Base-by-base conservation (phyloP, 2,329 filamentous ascomycete species). In the Coleophoma eucalyptorum region DNA sequence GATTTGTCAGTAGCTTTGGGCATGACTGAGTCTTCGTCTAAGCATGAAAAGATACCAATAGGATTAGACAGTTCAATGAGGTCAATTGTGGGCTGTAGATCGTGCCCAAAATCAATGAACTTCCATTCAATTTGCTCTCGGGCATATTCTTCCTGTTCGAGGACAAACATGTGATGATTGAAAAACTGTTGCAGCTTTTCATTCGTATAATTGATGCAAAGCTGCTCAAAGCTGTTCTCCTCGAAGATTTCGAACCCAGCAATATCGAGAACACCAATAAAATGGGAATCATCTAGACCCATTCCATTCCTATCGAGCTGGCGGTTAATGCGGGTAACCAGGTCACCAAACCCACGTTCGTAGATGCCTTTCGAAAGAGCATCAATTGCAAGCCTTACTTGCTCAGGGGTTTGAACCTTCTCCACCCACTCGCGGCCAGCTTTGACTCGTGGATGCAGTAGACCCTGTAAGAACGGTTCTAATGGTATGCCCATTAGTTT, bases 181-280 rank as follows among this genome's bases (percentile, higher is more conserved):
- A 99, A 99, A 69, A 99, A 99, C 61, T 99, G 94, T 65, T 99
- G 94, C 6, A 99, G 82, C 69, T 97, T 99, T 69, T 99, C 94
- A 71, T 99, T 99, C 55, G 95, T 97, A 71, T 99, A 99, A 71
- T 99, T 99, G 79, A 99, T 99, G 75, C 94, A 99, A 5, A 99
- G 80, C 69, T 99, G 94, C 68, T 99, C 94, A 64, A 99, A 99
- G 74, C 93, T 97, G 74, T 99, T 99, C 63, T 90, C 83, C 61
- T 99, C 92, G 62, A 99, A 99, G 52, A 99, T 99, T 66, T 99
- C 94, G 69, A 99, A 99, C 54, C 94, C 94, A 57, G 95, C 95
- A 69, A 99, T 99, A 81, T 99, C 94, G 40, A 99, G 84, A 8
- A 99, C 94, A 49, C 94, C 94, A 58, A 99, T 99, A 70, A 99